Evolutionary conservation across 1,284 basidiomycete species (phyloP).

Genomic region (Ganoderma meredithae): DNA sequence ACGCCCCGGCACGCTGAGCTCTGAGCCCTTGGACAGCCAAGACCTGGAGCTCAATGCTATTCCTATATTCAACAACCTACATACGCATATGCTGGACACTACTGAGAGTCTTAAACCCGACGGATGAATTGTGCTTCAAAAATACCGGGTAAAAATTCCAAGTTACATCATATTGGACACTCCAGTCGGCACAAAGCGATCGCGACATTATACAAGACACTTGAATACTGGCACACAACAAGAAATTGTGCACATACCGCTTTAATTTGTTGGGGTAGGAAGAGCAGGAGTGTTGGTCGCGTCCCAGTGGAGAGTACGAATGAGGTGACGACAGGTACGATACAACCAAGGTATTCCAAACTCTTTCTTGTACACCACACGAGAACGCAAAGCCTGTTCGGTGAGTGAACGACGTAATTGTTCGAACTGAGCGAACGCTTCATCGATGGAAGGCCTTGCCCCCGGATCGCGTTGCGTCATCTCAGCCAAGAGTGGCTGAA

Average conservation of each 20-base stretch:
- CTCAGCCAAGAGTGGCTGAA: constrained; percentile 39
- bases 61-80: no score
- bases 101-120: no score
- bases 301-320: neutral
- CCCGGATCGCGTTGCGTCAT: constrained; percentile 41
- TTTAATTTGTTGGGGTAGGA: neutral
- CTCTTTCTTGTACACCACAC: constrained; percentile 13
- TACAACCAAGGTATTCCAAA: constrained; percentile 4
- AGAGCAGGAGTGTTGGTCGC: neutral
- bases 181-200: neutral
- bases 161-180: neutral
- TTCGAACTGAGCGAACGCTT: constrained; percentile 15
- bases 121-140: no score
- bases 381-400: constrained; percentile 18
- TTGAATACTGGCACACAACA: neutral
- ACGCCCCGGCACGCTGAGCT: no score
- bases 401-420: constrained; percentile 1
- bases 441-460: constrained; percentile 36
- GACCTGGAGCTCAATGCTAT: no score
- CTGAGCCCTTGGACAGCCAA: no score
- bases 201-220: neutral
- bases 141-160: no score
- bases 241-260: neutral
- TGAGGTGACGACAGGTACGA: neutral
- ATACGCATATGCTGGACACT: no score